Conservation (phyloP, 164 flowering plant species). For the Aristolochia fimbriata region DNA sequence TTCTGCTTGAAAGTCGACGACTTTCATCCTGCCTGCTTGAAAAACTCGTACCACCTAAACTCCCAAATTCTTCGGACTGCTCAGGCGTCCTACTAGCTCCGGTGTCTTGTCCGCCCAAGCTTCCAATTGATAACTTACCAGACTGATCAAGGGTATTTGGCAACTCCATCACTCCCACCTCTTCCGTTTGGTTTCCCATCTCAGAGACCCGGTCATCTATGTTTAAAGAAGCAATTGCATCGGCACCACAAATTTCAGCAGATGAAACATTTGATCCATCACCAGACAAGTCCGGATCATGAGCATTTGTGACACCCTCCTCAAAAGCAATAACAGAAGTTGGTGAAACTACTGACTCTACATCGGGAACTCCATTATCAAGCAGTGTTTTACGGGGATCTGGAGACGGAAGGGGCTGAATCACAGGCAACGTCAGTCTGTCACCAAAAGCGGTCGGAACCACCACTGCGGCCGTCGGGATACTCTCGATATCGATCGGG, state of each 20-base stretch:
- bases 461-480: conserved; percentile 51
- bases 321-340: conserved; percentile 16
- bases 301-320: conserved; percentile 5
- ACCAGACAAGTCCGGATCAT: not conserved
- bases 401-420: conserved; percentile 45
- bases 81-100: not conserved
- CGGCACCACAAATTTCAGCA: not conserved
- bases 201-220: not conserved
- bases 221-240: not conserved
- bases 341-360: conserved; percentile 11
- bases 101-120: too few species aligned
- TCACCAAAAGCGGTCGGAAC: conserved; percentile 17
- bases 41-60: not conserved
- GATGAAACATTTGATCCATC: not conserved
- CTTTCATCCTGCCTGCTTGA: conserved; percentile 4
- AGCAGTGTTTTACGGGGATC: conserved; percentile 9
- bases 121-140: too few species aligned
- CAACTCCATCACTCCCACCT: too few species aligned
- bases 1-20: conserved; percentile 14
- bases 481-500: conserved; percentile 48
- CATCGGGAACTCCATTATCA: conserved; percentile 8
- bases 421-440: conserved; percentile 39
- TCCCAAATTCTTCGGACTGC: not conserved
- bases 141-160: too few species aligned
- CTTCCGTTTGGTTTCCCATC: too few species aligned